These are phyloP conservation scores for Grigorovia jiainica DNA, from an alignment of 805 yeast species.

Conservation along the genomic window DNA sequence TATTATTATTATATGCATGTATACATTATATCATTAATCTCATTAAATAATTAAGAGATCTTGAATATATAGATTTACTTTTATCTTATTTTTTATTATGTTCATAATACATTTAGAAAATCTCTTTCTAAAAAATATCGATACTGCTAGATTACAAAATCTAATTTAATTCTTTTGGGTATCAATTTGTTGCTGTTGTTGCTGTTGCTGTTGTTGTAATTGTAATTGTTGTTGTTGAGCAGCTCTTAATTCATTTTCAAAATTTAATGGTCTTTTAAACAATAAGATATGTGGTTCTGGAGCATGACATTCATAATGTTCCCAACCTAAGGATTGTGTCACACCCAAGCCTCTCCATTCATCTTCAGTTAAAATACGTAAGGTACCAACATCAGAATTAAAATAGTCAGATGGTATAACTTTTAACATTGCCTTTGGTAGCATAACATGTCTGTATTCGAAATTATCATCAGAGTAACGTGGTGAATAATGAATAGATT, in stretches of 20 bases:
- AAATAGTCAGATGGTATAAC: constrained; percentile 91
- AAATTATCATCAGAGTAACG: constrained; percentile 81
- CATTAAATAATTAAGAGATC: too few species aligned
- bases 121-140: too few species aligned
- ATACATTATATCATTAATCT: too few species aligned
- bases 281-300: constrained; percentile 96
- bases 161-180: background rate
- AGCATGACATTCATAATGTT: constrained; percentile 93
- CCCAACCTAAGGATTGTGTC: constrained; percentile 97
- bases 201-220: constrained; percentile 13
- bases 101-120: background rate
- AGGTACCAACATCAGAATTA: constrained; percentile 86
- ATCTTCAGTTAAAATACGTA: constrained; percentile 82
- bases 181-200: constrained; percentile 4
- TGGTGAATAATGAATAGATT: constrained; percentile 88
- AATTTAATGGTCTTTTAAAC: constrained; percentile 64
- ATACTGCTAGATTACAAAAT: too few species aligned
- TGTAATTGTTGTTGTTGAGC: constrained; percentile 21
- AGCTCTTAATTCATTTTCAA: constrained; percentile 33
- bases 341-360: constrained; percentile 99
- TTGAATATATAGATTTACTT: too few species aligned
- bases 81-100: background rate
- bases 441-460: constrained; percentile 94
- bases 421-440: constrained; percentile 92
- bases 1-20: too few species aligned